Evolutionary conservation across 495 filamentous ascomycete species (phyloP), one percentile per base, ranked within the genome.

Genomic region (Penicillium lividum): DNA sequence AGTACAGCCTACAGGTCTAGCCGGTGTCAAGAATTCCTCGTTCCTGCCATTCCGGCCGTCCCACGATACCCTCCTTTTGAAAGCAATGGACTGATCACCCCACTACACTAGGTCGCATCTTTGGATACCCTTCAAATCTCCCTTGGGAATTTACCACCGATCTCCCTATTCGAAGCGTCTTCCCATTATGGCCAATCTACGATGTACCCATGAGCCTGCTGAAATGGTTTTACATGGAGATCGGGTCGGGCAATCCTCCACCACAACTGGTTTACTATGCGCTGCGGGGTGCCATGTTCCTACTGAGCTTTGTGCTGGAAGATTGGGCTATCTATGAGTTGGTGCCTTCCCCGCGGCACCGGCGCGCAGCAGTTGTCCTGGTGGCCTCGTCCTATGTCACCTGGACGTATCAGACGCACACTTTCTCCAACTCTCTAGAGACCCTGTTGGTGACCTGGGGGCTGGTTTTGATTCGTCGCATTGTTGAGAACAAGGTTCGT

Each of bases 401-500:
- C 48, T 98, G 94, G 95, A 97, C 95, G 43, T 96, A 90, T 77
- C 94, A 98, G 77, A 96, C 90, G 43, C 94, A 98, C 78, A 98
- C 95, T 34, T 98, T 98, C 75, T 98, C 94, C 69, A 98, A 98
- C 73, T 92, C 92, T 51, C 84, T 97, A 64, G 94, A 98, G 76
- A 97, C 94, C 1, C 79, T 98, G 63, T 81, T 90, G 31, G 93
- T 98, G 16, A 80, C 87, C 49, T 98, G 95, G 94, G 89, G 89
- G 59, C 68, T 98, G 72, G 92, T 97, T 51, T 77, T 98, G 66
- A 89, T 97, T 65, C 86, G 86, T 68, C 86, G 93, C 66, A 92
- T 98, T 60, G 73, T 86, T 34, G 87, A 84, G 36, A 85, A 85
- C 62, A 89, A 88, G 78, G 92, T 94, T 77, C 25, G 68, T 50